Conservation (phyloP, 495 filamentous ascomycete genomes). For the Lasiosphaeria miniovina region DNA sequence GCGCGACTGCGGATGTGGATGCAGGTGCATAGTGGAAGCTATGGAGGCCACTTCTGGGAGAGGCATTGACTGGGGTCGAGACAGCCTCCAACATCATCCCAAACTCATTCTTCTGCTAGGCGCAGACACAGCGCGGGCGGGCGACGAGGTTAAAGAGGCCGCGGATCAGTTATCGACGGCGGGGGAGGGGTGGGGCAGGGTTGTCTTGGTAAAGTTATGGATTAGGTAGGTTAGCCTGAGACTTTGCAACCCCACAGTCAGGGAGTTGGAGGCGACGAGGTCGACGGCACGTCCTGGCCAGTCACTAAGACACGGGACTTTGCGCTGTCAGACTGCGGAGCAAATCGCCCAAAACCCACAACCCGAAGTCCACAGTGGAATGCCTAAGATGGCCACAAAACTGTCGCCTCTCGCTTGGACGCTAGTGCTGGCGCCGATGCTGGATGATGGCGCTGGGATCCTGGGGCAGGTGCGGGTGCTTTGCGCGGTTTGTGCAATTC, state of each 20-base stretch:
- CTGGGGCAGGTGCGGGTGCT: too few relatives aligned
- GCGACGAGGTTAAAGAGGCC: background rate
- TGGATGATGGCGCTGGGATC: too few relatives aligned
- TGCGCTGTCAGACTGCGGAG: too few relatives aligned
- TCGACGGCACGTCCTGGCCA: background rate
- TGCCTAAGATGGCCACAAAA: too few relatives aligned
- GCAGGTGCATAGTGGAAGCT: constrained; percentile 46
- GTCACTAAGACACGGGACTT: too few relatives aligned
- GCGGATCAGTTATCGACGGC: background rate
- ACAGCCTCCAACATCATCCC: constrained; percentile 49
- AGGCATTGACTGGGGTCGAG: constrained; percentile 43
- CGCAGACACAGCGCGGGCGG: constrained; percentile 9
- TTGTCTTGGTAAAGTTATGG: background rate
- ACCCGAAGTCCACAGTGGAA: too few relatives aligned
- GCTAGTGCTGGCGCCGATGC: too few relatives aligned
- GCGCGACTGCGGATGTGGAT: background rate
- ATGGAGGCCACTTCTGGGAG: constrained; percentile 37
- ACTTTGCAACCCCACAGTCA: background rate
- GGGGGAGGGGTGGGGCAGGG: constrained; percentile 4
- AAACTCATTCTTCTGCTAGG: constrained; percentile 29
- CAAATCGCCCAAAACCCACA: too few relatives aligned
- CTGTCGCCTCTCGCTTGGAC: too few relatives aligned
- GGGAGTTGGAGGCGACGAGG: background rate
- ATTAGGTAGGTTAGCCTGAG: background rate
- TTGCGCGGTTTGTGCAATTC: too few relatives aligned